These are phyloP conservation scores for Thielaviopsis punctulata DNA, from an alignment of 2,329 filamentous ascomycete genomes.

Conservation along the genomic window DNA sequence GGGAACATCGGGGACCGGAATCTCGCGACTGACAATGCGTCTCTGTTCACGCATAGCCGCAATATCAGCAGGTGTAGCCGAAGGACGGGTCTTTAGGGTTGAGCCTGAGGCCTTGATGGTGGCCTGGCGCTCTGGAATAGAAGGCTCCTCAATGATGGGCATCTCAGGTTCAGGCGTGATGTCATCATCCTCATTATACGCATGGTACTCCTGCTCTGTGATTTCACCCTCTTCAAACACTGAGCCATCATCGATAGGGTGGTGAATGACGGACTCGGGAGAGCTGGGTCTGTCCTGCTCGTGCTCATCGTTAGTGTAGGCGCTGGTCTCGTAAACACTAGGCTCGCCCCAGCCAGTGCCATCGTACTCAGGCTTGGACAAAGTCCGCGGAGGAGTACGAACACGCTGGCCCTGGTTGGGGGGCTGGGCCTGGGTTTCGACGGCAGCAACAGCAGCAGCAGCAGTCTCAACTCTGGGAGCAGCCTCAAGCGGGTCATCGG, in stretches of 20 bases:
- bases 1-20: slow-evolving; percentile 45
- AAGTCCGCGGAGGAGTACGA: slow-evolving; percentile 25
- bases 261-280: slow-evolving; percentile 80
- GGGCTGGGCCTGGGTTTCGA: neutral
- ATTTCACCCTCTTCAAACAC: slow-evolving; percentile 17
- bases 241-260: slow-evolving; percentile 35
- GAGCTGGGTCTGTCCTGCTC: slow-evolving; percentile 47
- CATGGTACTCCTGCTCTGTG: slow-evolving; percentile 17
- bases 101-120: slow-evolving; percentile 81
- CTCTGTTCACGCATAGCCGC: slow-evolving; percentile 72
- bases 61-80: slow-evolving; percentile 71
- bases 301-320: slow-evolving; percentile 24
- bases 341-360: slow-evolving; percentile 43
- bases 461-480: neutral
- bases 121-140: slow-evolving; percentile 64
- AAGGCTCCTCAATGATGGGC: slow-evolving; percentile 36
- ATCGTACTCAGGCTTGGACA: slow-evolving; percentile 46
- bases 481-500: slow-evolving; percentile 4
- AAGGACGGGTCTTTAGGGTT: slow-evolving; percentile 75
- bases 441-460: too few species aligned
- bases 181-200: slow-evolving; percentile 16
- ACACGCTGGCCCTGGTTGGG: slow-evolving; percentile 20
- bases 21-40: slow-evolving; percentile 65
- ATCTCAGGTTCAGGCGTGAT: slow-evolving; percentile 16
- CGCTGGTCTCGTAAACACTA: slow-evolving; percentile 20